These are phyloP conservation scores for Aschersonia sp. DNA, from an alignment of 2,329 filamentous ascomycete genomes.

Conservation along the genomic window DNA sequence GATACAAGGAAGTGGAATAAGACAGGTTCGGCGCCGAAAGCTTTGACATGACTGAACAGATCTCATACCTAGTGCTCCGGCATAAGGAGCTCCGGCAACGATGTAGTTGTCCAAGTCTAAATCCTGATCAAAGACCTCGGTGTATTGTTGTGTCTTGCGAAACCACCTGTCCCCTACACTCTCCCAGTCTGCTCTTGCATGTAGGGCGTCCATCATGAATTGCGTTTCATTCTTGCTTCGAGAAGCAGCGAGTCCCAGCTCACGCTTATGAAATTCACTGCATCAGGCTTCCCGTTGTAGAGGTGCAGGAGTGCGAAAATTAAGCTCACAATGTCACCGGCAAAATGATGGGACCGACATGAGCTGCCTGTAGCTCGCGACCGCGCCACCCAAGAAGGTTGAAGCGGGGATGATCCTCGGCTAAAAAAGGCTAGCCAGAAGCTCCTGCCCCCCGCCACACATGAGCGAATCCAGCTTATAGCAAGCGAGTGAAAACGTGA, in stretches of 20 bases:
- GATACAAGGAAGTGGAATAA: too few relatives aligned
- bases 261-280: too few relatives aligned
- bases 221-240: conserved; percentile 5
- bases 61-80: conserved; percentile 72
- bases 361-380: too few relatives aligned
- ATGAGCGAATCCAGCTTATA: too few relatives aligned
- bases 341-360: too few relatives aligned
- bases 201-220: conserved; percentile 37
- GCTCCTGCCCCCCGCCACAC: neutral
- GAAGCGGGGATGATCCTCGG: neutral
- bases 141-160: conserved; percentile 87
- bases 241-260: too few relatives aligned
- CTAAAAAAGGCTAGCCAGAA: neutral
- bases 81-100: conserved; percentile 81
- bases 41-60: neutral
- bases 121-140: conserved; percentile 81
- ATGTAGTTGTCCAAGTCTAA: conserved; percentile 91
- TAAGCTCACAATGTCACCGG: too few relatives aligned
- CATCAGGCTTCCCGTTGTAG: too few relatives aligned
- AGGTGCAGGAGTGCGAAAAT: too few relatives aligned
- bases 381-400: neutral
- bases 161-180: conserved; percentile 88
- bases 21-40: too few relatives aligned
- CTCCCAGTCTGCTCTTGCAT: conserved; percentile 83
- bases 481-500: too few relatives aligned